These are phyloP conservation scores for Spergularia azorica DNA, from an alignment of 179 eudicot species.

Conservation along the genomic window DNA sequence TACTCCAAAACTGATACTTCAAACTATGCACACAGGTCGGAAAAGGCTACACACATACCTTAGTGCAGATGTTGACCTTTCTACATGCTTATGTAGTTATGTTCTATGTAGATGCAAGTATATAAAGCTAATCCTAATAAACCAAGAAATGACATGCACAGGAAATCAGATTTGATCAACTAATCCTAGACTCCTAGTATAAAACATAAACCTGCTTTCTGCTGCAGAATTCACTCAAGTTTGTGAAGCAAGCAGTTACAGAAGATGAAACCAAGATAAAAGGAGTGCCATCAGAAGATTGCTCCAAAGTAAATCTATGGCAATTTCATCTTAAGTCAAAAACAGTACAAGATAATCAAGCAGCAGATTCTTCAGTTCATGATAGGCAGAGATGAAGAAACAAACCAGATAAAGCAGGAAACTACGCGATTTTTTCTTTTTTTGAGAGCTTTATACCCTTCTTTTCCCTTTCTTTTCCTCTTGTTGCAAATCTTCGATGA, in stretches of 20 bases:
- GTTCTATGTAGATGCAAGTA: neutral
- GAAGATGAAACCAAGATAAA: conserved; percentile 77
- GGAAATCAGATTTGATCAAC: neutral
- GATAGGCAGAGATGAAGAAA: conserved; percentile 13
- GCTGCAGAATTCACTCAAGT: conserved; percentile 70
- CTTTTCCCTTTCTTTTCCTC: neutral
- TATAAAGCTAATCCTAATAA: neutral
- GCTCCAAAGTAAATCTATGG: conserved; percentile 82
- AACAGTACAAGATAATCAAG: conserved; percentile 21
- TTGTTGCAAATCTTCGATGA: conserved; percentile 2
- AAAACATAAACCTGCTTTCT: neutral
- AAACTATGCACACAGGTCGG: neutral
- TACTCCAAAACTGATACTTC: neutral
- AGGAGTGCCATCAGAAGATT: conserved; percentile 71
- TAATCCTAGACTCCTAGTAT: too few relatives aligned
- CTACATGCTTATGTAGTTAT: neutral
- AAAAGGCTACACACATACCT: neutral
- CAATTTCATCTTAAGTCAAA: conserved; percentile 44
- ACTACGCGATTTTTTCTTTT: neutral
- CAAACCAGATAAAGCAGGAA: neutral
- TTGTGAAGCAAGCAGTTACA: conserved; percentile 67
- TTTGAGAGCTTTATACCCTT: conserved; percentile 23
- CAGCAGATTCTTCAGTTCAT: conserved; percentile 4
- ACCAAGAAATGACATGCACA: neutral
- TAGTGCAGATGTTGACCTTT: too few relatives aligned